Conservation (phyloP, 306 rosid genomes). For the Sechiopsis laciniata region DNA sequence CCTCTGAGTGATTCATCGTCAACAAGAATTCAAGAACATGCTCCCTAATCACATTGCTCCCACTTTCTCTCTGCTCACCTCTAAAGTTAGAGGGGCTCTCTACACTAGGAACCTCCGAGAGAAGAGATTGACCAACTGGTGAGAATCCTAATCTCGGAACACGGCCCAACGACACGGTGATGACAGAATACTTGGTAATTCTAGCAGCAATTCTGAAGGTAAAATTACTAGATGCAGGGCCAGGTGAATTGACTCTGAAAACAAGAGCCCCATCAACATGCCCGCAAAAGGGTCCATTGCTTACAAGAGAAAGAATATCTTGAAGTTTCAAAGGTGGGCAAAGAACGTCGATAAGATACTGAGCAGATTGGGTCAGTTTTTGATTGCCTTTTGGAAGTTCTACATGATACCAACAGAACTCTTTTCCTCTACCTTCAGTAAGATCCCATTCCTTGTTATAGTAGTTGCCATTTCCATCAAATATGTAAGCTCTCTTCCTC, state of each 20-base stretch:
- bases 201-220: constrained; percentile 89
- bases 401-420: constrained; percentile 98
- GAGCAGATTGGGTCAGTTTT: constrained; percentile 73
- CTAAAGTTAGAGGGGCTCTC: constrained; percentile 47
- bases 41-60: constrained; percentile 70
- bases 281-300: constrained; percentile 97
- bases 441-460: constrained; percentile 80
- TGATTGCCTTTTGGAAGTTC: constrained; percentile 82
- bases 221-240: constrained; percentile 76
- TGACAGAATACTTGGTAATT: constrained; percentile 68
- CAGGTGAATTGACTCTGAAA: constrained; percentile 91
- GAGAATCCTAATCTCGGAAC: constrained; percentile 95
- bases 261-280: constrained; percentile 91
- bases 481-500: constrained; percentile 76
- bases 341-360: constrained; percentile 66
- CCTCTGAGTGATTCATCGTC: constrained; percentile 97
- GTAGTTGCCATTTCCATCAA: constrained; percentile 70
- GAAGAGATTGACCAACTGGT: constrained; percentile 63
- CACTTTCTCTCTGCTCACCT: constrained; percentile 48
- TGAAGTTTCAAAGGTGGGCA: constrained; percentile 96
- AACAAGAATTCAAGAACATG: constrained; percentile 89
- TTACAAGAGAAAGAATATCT: constrained; percentile 91
- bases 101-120: constrained; percentile 81
- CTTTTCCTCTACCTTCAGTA: constrained; percentile 52
- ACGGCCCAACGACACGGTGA: constrained; percentile 82